Conservation (phyloP, 2,329 filamentous ascomycete species). For the Diaporthe batatas region DNA sequence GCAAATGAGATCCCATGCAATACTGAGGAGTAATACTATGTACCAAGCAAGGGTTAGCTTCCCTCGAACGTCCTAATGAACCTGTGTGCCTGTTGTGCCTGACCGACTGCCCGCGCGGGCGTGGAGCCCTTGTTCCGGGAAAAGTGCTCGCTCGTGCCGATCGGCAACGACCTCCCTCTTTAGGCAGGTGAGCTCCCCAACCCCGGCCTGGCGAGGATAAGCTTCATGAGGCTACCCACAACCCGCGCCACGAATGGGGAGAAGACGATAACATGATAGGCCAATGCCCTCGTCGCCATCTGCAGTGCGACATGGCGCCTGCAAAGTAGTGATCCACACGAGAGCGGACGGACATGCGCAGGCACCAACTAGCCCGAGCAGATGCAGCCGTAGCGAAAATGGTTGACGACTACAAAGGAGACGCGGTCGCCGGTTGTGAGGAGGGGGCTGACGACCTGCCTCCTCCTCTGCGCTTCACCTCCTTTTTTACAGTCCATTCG, state of each 20-base stretch:
- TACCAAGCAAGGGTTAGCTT: conserved; percentile 8
- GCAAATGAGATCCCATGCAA: not conserved
- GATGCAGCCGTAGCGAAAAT: conserved; percentile 12
- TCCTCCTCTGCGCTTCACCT: not conserved
- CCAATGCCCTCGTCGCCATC: conserved; percentile 29
- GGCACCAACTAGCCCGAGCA: not conserved
- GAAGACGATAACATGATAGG: conserved; percentile 15
- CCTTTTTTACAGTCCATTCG: not conserved
- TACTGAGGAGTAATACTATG: not conserved
- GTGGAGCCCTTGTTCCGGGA: not conserved
- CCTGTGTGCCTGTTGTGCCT: conserved; percentile 14
- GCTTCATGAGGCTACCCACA: conserved; percentile 19
- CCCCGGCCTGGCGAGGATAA: conserved; percentile 24
- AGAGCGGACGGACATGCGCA: conserved; percentile 7
- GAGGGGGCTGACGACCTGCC: not conserved
- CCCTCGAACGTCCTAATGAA: not conserved
- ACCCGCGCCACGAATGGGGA: conserved; percentile 15
- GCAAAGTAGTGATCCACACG: not conserved
- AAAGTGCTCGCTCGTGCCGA: not conserved
- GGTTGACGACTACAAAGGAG: conserved; percentile 33
- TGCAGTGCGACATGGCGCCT: conserved; percentile 19
- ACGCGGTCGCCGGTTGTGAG: not conserved
- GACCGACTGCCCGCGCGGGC: not conserved
- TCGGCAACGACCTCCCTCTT: conserved; percentile 18
- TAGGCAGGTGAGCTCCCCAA: not conserved